Evolutionary conservation across 2,329 filamentous ascomycete genomes (phyloP).

Genomic region (Aspergillus sp.): DNA sequence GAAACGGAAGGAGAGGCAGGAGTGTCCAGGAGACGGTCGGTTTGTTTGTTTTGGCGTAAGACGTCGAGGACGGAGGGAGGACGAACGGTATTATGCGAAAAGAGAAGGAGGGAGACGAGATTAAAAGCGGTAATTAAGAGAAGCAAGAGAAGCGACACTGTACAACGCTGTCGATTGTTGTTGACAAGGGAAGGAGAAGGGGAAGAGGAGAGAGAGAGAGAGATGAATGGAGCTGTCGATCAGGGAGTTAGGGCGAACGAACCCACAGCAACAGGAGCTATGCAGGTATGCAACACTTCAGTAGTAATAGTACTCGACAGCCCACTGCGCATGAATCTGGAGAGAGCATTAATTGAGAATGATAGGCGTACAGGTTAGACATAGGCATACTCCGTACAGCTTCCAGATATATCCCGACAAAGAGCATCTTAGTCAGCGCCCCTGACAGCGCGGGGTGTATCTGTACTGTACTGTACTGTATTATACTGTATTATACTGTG

Average conservation of each 20-base stretch:
- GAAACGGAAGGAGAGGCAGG: neutral
- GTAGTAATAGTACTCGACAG: too few species aligned
- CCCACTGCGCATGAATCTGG: too few species aligned
- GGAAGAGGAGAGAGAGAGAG: conserved; percentile 2
- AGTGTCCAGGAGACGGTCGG: neutral
- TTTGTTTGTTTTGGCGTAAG: conserved; percentile 1
- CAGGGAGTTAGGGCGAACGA: conserved; percentile 1
- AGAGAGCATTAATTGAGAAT: too few species aligned
- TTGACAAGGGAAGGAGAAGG: conserved; percentile 3
- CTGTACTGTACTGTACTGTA: neutral
- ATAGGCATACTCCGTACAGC: too few species aligned
- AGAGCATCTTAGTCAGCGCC: conserved; percentile 1
- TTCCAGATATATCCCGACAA: too few species aligned
- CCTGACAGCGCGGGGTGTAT: conserved; percentile 5
- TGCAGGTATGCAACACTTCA: too few species aligned
- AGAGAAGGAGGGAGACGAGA: neutral
- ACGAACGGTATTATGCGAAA: conserved; percentile 1
- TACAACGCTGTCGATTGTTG: too few species aligned
- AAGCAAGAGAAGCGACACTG: neutral
- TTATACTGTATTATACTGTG: neutral
- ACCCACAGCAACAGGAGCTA: too few species aligned
- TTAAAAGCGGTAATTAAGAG: neutral
- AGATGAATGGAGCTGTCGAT: conserved; percentile 6
- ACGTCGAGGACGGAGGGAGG: conserved; percentile 3
- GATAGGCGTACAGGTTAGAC: too few species aligned